phyloP scores from a whole-genome alignment of 2,329 filamentous ascomycete species.

The Xylaria arbuscula region DNA sequence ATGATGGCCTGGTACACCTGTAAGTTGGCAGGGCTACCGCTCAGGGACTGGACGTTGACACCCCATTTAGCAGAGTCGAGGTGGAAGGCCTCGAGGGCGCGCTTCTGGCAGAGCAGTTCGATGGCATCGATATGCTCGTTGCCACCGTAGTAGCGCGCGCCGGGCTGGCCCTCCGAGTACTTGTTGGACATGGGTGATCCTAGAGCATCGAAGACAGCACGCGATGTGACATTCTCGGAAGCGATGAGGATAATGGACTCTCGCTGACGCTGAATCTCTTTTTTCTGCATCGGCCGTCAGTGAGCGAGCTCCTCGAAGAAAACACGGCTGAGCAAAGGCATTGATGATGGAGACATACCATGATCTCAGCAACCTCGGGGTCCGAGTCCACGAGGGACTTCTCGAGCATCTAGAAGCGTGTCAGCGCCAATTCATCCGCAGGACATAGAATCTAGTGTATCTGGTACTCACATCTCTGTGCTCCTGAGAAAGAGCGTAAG shows the following conservation, averaged over 20 bases:
- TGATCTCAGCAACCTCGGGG: constrained; percentile 94
- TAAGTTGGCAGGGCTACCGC: constrained; percentile 93
- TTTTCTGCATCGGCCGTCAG: constrained; percentile 67
- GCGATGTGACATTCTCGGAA: constrained; percentile 99
- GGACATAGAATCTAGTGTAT: constrained; percentile 20
- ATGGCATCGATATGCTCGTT: constrained; percentile 99
- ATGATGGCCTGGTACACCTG: constrained; percentile 99
- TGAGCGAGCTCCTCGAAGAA: neutral
- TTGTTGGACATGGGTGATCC: constrained; percentile 98
- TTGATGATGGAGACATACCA: constrained; percentile 69
- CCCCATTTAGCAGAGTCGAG: constrained; percentile 92
- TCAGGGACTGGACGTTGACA: constrained; percentile 96
- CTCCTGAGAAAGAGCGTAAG: constrained; percentile 52
- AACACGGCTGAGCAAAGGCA: neutral
- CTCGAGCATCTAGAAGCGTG: constrained; percentile 82
- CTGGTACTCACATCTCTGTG: constrained; percentile 50
- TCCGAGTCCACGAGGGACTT: constrained; percentile 91
- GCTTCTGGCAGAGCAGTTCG: constrained; percentile 92
- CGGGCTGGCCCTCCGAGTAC: constrained; percentile 98
- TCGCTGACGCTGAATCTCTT: constrained; percentile 95
- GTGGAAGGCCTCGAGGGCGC: constrained; percentile 91
- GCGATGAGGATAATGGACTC: constrained; percentile 99
- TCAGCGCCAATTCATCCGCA: constrained; percentile 46
- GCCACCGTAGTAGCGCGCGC: constrained; percentile 97
- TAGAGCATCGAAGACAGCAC: constrained; percentile 96